A percentile compares a stretch with the other conserved stretches of the same genome.
Evolutionary conservation across 2,329 filamentous ascomycete species (phyloP).

Genomic region (Beauveria asiatica): DNA sequence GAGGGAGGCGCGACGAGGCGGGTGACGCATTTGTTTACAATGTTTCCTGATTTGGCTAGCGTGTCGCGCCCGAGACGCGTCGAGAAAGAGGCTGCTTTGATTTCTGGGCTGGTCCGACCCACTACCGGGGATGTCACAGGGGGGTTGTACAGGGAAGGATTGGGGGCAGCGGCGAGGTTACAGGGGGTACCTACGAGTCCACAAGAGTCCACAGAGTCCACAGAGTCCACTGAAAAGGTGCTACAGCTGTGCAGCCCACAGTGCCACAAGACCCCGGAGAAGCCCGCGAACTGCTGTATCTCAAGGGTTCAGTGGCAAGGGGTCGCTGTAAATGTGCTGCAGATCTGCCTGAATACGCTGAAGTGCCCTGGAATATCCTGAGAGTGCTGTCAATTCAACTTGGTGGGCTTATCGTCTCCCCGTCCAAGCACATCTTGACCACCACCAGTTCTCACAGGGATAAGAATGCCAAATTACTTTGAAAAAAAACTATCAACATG

Average conservation of each 20-base stretch:
- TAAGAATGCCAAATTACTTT: neutral
- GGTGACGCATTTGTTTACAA: conserved; percentile 32
- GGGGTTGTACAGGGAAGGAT: neutral
- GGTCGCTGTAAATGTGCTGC: too few species aligned
- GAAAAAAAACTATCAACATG: neutral
- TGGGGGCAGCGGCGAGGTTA: neutral
- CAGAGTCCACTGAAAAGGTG: neutral
- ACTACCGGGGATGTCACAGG: conserved; percentile 7
- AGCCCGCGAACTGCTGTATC: too few species aligned
- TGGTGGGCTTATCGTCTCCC: too few species aligned
- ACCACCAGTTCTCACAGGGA: conserved; percentile 5
- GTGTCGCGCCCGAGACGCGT: conserved; percentile 26
- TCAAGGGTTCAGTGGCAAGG: too few species aligned
- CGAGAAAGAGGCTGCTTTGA: conserved; percentile 8
- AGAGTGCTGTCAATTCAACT: too few species aligned
- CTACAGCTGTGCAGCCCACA: too few species aligned
- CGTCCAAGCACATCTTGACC: neutral
- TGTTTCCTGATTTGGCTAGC: conserved; percentile 22
- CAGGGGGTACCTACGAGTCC: neutral
- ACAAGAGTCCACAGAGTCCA: neutral
- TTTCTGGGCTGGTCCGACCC: neutral
- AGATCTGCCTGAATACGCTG: too few species aligned
- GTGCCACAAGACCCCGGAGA: too few species aligned
- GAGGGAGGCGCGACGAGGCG: conserved; percentile 10
- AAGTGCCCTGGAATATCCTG: too few species aligned